phyloP scores from a whole-genome alignment of 257 asterid genomes.

The Haberlea rhodopensis region DNA sequence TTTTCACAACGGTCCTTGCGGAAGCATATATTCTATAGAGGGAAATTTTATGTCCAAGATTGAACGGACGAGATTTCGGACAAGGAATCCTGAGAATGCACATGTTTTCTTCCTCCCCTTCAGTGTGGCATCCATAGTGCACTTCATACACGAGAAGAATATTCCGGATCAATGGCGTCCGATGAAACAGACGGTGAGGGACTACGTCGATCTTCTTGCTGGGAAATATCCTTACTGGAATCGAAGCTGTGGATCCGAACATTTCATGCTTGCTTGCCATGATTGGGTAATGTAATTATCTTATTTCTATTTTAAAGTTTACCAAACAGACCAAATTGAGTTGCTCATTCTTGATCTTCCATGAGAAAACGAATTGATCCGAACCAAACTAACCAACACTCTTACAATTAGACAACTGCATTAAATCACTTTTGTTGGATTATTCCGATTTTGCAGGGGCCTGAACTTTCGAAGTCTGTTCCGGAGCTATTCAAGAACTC shows the following conservation, averaged over 20 bases:
- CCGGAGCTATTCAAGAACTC: conserved; percentile 48
- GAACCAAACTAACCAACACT: no score
- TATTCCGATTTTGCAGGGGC: no score
- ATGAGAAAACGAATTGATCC: no score
- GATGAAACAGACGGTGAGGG: conserved; percentile 38
- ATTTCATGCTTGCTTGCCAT: conserved; percentile 84
- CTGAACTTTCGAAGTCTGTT: conserved; percentile 53
- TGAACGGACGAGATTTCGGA: conserved; percentile 50
- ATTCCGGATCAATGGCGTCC: conserved; percentile 50
- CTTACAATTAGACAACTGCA: no score
- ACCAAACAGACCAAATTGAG: no score
- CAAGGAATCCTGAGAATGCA: conserved; percentile 50
- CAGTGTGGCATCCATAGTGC: conserved; percentile 55
- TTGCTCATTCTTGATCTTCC: no score
- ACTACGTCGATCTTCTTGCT: conserved; percentile 37
- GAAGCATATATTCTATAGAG: conserved; percentile 56
- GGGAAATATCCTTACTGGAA: conserved; percentile 70
- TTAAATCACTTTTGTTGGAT: no score
- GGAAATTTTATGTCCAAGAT: conserved; percentile 56
- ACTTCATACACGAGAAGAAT: conserved; percentile 35
- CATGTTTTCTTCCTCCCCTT: conserved; percentile 64
- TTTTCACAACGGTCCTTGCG: conserved; percentile 69
- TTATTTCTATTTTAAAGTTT: no score
- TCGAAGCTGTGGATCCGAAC: conserved; percentile 72
- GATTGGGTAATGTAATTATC: conserved; percentile 95